These are phyloP conservation scores for Oidiodendron maius DNA, from an alignment of 495 filamentous ascomycete genomes.

Conservation along the genomic window DNA sequence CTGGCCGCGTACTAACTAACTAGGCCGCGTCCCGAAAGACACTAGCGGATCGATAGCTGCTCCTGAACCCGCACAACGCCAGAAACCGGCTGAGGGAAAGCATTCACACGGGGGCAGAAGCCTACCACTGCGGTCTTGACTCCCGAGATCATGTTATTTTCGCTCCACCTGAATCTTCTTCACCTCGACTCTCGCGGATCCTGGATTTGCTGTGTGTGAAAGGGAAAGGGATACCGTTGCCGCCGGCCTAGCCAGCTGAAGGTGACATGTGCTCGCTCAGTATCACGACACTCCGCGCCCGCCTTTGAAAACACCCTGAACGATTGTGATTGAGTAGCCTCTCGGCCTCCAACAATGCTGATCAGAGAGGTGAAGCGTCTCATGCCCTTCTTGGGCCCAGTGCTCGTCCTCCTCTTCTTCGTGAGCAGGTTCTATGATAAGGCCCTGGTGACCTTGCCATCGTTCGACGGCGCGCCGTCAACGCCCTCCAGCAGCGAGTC, in stretches of 20 bases:
- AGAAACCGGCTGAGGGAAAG: no score
- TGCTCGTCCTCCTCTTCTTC: neutral
- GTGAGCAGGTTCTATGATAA: neutral
- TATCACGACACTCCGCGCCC: no score
- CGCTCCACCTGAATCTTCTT: no score
- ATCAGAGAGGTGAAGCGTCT: neutral
- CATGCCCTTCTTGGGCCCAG: neutral
- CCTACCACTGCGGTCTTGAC: no score
- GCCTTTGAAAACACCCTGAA: neutral
- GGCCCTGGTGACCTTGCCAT: neutral
- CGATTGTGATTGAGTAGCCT: neutral
- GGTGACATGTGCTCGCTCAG: no score
- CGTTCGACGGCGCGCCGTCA: neutral
- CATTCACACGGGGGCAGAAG: neutral
- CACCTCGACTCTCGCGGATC: no score
- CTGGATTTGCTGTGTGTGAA: neutral
- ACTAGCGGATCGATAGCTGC: no score
- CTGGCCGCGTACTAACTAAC: no score
- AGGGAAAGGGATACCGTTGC: neutral
- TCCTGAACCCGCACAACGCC: no score
- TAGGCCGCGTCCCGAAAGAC: no score
- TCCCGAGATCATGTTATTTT: no score
- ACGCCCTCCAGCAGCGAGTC: neutral
- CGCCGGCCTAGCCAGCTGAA: no score
- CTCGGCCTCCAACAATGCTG: neutral